Evolutionary conservation across 225 moss, liverwort and hornwort species (phyloP).

Genomic region (Sphagnum contortum): DNA sequence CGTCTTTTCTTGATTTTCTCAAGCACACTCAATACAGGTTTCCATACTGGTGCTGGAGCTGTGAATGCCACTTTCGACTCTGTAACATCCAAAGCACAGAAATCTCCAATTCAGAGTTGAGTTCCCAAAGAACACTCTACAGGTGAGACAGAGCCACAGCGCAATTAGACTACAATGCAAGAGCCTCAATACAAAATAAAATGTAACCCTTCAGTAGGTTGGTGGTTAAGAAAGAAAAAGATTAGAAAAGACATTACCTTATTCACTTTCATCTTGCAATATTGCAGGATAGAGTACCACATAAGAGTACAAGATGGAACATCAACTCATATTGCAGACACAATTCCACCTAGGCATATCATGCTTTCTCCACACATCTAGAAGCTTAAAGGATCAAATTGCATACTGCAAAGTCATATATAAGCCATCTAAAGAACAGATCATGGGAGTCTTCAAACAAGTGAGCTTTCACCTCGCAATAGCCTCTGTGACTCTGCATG

Average conservation of each 20-base stretch:
- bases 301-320: too few species aligned
- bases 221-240: too few species aligned
- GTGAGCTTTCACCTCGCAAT: slow-evolving; percentile 33
- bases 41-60: slow-evolving; percentile 37
- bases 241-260: background rate
- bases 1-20: slow-evolving; percentile 54
- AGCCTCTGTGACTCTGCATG: slow-evolving; percentile 53
- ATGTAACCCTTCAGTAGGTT: too few species aligned
- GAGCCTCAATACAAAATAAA: background rate
- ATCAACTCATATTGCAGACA: too few species aligned
- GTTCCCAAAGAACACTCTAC: too few species aligned
- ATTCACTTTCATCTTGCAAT: background rate
- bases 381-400: too few species aligned
- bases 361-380: too few species aligned
- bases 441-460: background rate
- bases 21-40: slow-evolving; percentile 38
- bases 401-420: too few species aligned
- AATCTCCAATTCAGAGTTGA: too few species aligned
- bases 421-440: background rate
- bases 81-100: slow-evolving; percentile 3
- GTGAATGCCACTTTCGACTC: slow-evolving; percentile 50
- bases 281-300: too few species aligned
- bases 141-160: background rate
- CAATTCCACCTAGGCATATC: too few species aligned
- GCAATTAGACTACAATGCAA: background rate